Base-by-base conservation (phyloP, 1,139 yeast species). In the Kurtzmaniella quercitrusa region DNA sequence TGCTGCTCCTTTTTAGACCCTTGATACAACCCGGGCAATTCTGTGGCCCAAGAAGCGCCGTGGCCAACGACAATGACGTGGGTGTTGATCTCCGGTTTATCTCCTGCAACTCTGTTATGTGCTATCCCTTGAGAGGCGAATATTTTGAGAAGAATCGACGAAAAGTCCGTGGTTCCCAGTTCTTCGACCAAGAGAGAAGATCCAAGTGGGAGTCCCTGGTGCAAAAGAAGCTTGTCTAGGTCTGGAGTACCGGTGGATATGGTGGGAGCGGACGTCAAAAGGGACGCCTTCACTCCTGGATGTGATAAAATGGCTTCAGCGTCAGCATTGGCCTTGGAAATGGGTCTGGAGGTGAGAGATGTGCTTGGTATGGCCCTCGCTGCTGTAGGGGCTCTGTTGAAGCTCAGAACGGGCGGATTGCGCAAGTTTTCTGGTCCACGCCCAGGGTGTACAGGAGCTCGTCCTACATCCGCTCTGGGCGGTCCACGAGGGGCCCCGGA, bases 141-240 rank as follows among this genome's bases (percentile, higher is more conserved):
- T 3, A 81, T 71, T 49, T 93, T 79, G 34, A 83, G 60, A 34
- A 93, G 54, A 11, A 87, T 82, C n/a, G 90, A 77, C 2, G 86
- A 75, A 59, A 90, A 93, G 57, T 93, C 98, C 0, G 98, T 91
- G 14, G 94, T 83, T 0, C 96, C 95, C 12, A 81, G 76, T 58
- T 93, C 98, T 58, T 89, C 93, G 2, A 93, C 59, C 15, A 91
- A 61, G 38, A 90, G 58, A 6, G 87, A 74, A 12, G 75, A 64
- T 1, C 96, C 96, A 15, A 88, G 55, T 0, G 98, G 98, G 14
- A 91, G 59, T 0, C 98, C 98, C 48, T 81, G 88, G 60, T 93
- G 98, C 1, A 78, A 79, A 44, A 93, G 60, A 1, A 89, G 65
- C 50, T 75, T 80, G 60, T 93, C 98, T 33, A 93, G 62, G 56